These are phyloP conservation scores for Atkinsonella hypoxylon DNA, from an alignment of 2,329 filamentous ascomycete species.

Conservation along the genomic window DNA sequence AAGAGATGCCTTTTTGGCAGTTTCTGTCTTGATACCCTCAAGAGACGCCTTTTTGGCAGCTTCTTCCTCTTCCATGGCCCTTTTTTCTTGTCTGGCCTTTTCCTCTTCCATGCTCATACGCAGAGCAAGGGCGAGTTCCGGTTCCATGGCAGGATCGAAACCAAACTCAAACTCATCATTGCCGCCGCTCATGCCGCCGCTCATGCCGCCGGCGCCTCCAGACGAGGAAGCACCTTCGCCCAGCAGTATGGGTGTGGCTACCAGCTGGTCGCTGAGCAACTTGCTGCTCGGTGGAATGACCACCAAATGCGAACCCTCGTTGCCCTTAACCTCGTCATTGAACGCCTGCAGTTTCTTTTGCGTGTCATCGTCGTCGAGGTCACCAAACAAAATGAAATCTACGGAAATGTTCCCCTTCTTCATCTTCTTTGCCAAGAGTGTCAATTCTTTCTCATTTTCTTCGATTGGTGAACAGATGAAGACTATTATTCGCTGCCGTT, in stretches of 20 bases:
- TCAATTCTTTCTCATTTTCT: slow-evolving; percentile 79
- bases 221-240: slow-evolving; percentile 53
- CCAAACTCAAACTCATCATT: slow-evolving; percentile 62
- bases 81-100: slow-evolving; percentile 82
- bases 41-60: slow-evolving; percentile 63
- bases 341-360: slow-evolving; percentile 89
- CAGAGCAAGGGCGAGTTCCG: slow-evolving; percentile 84
- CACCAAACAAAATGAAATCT: slow-evolving; percentile 91
- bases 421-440: slow-evolving; percentile 92
- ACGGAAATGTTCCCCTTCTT: slow-evolving; percentile 94
- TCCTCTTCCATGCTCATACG: slow-evolving; percentile 98
- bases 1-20: slow-evolving; percentile 61
- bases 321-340: slow-evolving; percentile 83
- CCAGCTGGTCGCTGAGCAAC: slow-evolving; percentile 82
- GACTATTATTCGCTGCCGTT: slow-evolving; percentile 91
- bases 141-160: slow-evolving; percentile 83
- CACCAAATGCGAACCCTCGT: slow-evolving; percentile 82
- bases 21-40: slow-evolving; percentile 64
- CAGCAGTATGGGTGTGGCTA: slow-evolving; percentile 79
- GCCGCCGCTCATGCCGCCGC: slow-evolving; percentile 46
- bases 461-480: slow-evolving; percentile 89
- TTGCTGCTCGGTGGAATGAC: slow-evolving; percentile 85
- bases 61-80: slow-evolving; percentile 63
- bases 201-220: slow-evolving; percentile 41
- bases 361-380: slow-evolving; percentile 78